These are phyloP conservation scores for Botryotinia convoluta DNA, from an alignment of 2,329 filamentous ascomycete genomes.

Conservation along the genomic window DNA sequence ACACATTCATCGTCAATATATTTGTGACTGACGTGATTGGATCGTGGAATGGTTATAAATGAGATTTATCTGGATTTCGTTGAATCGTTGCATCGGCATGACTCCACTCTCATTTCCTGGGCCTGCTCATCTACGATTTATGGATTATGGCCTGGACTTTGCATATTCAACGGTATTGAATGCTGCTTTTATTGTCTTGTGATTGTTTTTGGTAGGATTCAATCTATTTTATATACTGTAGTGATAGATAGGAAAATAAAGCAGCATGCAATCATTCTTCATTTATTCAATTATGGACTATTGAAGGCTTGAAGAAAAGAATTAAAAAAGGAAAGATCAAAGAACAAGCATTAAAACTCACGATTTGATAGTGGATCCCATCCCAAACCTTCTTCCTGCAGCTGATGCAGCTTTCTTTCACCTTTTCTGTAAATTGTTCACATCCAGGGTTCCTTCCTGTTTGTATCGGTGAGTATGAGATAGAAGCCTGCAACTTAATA, in stretches of 20 bases:
- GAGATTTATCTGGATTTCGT: not conserved
- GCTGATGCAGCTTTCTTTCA: not conserved
- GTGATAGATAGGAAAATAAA: accelerated
- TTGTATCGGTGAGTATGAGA: not conserved
- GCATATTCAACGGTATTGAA: not conserved
- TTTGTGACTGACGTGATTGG: not conserved
- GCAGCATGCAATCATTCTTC: not conserved
- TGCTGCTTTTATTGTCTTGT: not conserved
- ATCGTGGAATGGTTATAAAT: accelerated
- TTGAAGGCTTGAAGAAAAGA: not conserved
- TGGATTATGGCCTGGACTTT: constrained; percentile 1
- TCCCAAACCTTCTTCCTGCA: not conserved
- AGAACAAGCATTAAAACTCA: not conserved
- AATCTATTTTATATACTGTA: not conserved
- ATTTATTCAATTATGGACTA: not conserved
- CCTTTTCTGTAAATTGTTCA: not conserved
- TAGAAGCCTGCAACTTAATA: not conserved
- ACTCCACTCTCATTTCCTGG: constrained; percentile 1
- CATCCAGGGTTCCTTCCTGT: constrained; percentile 13
- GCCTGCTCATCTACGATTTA: not conserved
- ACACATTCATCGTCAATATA: constrained; percentile 4
- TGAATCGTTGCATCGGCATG: not conserved
- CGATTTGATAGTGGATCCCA: not conserved
- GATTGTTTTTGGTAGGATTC: not conserved
- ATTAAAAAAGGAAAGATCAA: not conserved